These are phyloP conservation scores for Zasmidium citrigriseum DNA, from an alignment of 2,329 filamentous ascomycete genomes.

Conservation along the genomic window DNA sequence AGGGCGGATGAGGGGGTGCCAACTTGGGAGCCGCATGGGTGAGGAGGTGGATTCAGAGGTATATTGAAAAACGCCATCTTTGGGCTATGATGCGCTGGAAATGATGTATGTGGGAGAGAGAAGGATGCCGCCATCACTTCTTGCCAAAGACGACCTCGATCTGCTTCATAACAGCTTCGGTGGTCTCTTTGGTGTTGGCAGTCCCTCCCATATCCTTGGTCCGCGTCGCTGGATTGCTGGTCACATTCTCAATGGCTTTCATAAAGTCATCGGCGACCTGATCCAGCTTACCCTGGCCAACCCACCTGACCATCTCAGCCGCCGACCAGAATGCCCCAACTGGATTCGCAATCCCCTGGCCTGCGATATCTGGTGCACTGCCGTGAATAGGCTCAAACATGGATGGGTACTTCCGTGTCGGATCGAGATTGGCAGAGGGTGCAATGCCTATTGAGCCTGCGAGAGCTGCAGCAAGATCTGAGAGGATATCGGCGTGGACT, in stretches of 20 bases:
- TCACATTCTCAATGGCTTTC: slow-evolving; percentile 62
- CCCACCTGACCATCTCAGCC: slow-evolving; percentile 66
- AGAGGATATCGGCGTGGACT: slow-evolving; percentile 50
- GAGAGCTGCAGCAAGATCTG: slow-evolving; percentile 68
- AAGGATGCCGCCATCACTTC: slow-evolving; percentile 7
- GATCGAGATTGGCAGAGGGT: slow-evolving; percentile 69
- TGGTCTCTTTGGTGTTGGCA: slow-evolving; percentile 59
- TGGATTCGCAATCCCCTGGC: slow-evolving; percentile 64
- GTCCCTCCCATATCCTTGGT: slow-evolving; percentile 63
- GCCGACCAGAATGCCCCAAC: slow-evolving; percentile 70
- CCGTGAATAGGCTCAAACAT: slow-evolving; percentile 64
- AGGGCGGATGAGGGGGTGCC: slow-evolving; percentile 11
- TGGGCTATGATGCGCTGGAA: neutral
- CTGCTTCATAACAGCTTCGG: slow-evolving; percentile 57
- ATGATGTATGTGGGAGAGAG: neutral
- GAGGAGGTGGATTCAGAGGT: slow-evolving; percentile 2
- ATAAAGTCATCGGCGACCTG: slow-evolving; percentile 59
- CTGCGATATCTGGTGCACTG: slow-evolving; percentile 56
- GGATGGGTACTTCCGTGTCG: slow-evolving; percentile 59
- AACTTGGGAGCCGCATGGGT: slow-evolving; percentile 13
- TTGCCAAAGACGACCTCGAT: slow-evolving; percentile 47
- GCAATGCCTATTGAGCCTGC: slow-evolving; percentile 73
- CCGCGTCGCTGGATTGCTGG: slow-evolving; percentile 51
- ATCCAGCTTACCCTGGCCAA: slow-evolving; percentile 54
- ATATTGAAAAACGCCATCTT: slow-evolving; percentile 1